Base-by-base conservation (phyloP, 805 yeast genomes). In the Metschnikowia borealis region DNA sequence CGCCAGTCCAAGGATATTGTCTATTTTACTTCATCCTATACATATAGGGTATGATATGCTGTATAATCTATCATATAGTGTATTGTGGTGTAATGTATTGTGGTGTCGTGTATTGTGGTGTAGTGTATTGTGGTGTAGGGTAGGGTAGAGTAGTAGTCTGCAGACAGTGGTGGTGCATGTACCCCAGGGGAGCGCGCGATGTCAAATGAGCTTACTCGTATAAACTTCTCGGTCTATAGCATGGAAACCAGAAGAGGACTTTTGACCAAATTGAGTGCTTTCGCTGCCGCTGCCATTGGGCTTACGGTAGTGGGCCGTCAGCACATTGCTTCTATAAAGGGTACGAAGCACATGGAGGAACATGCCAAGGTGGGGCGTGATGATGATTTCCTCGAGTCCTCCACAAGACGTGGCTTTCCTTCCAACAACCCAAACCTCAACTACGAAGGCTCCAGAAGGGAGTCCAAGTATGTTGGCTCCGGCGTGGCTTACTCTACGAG, bases 381-480 rank as follows among this genome's bases (percentile, higher is more conserved):
- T 31, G 55, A 56, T 6, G 75, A 71, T 54, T 71, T 70, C 51
- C 65, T 65, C 42, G 49, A 54, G 35, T 33, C 31, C 15, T 23
- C 45, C 18, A 64, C 70, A 11, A 75, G 75, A 54, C 87, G 86
- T 1, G 87, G 87, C 1, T 75, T 81, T 47, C 85, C 85, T 3
- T 47, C 52, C 15, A 58, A 63, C 48, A 62, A 66, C 47, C 70
- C 71, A 6, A 58, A 59, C 11, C 62, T 66, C 10, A 67, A 64
- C 41, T 63, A 68, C 14, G 70, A 68, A 1, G 61, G 59, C 21
- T 69, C 66, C 20, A 59, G 66, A 40, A 69, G 90, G 53, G 81
- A 82, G 54, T 80, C 85, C 47, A 82, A 78, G 58, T 87, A 77
- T 60, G 87, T 84, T 57, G 92, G 90, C 5, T 74, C 85, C 0